These are phyloP conservation scores for Cladobotryum protrusum DNA, from an alignment of 2,329 filamentous ascomycete genomes.

Conservation along the genomic window DNA sequence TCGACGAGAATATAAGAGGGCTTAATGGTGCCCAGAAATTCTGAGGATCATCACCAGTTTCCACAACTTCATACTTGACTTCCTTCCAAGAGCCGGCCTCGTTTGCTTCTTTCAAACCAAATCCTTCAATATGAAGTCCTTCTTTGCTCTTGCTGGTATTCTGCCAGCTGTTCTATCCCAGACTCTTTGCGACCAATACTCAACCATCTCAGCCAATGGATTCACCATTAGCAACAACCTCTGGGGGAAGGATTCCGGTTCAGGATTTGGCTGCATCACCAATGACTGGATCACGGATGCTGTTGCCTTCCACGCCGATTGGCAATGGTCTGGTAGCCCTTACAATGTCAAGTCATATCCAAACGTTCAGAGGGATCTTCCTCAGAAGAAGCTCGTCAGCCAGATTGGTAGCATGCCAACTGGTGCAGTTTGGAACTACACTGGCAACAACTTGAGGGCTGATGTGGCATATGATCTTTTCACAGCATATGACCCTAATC, in stretches of 20 bases:
- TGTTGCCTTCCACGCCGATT: constrained; percentile 34
- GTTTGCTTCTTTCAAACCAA: neutral
- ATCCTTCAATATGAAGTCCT: neutral
- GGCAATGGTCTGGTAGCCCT: constrained; percentile 33
- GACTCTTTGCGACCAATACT: constrained; percentile 21
- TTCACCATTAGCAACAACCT: constrained; percentile 33
- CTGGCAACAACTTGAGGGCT: constrained; percentile 32
- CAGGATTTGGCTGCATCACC: constrained; percentile 35
- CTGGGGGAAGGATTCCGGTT: constrained; percentile 29
- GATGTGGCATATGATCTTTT: constrained; percentile 57
- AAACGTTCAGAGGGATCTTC: constrained; percentile 15
- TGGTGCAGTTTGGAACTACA: constrained; percentile 28
- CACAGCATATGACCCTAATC: constrained; percentile 37
- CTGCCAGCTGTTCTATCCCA: neutral
- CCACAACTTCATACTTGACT: too few species aligned
- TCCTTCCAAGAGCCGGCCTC: neutral
- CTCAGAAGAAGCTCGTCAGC: constrained; percentile 23
- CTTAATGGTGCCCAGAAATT: too few species aligned
- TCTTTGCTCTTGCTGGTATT: constrained; percentile 1
- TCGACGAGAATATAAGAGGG: too few species aligned
- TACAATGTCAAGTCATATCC: constrained; percentile 38
- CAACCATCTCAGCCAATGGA: constrained; percentile 14
- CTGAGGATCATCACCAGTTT: too few species aligned
- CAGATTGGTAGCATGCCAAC: constrained; percentile 28
- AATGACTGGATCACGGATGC: constrained; percentile 27